Conservation (phyloP, 345 rosid species). For the Bretschneidera sinensis region DNA sequence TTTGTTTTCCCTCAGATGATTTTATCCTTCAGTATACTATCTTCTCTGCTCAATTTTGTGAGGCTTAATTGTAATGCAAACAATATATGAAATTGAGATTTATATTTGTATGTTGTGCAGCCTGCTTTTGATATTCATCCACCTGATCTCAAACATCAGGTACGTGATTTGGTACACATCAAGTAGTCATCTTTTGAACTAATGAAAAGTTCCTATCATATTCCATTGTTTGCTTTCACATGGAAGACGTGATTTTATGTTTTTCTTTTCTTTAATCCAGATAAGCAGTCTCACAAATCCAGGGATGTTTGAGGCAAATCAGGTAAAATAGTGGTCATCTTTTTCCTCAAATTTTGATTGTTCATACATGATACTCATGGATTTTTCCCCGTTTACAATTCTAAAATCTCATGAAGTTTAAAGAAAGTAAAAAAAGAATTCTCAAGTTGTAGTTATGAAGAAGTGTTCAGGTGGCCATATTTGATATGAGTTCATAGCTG, state of each 20-base stretch:
- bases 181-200: constrained; percentile 3
- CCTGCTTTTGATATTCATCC: constrained; percentile 63
- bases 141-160: constrained; percentile 55
- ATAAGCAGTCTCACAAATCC: constrained; percentile 72
- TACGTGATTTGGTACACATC: constrained; percentile 19
- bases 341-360: too few relatives aligned
- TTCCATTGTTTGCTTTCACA: background rate
- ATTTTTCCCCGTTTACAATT: too few relatives aligned
- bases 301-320: constrained; percentile 68
- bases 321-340: constrained; percentile 35
- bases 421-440: too few relatives aligned
- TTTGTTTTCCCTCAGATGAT: constrained; percentile 93
- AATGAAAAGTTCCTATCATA: constrained; percentile 3
- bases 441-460: too few relatives aligned
- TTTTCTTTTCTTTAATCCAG: constrained; percentile 31
- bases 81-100: constrained; percentile 5
- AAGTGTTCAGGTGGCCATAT: too few relatives aligned
- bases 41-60: constrained; percentile 7
- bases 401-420: too few relatives aligned
- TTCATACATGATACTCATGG: too few relatives aligned
- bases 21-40: background rate
- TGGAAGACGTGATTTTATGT: background rate
- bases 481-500: too few relatives aligned
- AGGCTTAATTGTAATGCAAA: background rate
- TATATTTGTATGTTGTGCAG: constrained; percentile 37